Percentiles rank a stretch among this genome's conserved stretches.
These are phyloP conservation scores for Neltuma alba DNA, from an alignment of 306 rosid species.

Conservation along the genomic window DNA sequence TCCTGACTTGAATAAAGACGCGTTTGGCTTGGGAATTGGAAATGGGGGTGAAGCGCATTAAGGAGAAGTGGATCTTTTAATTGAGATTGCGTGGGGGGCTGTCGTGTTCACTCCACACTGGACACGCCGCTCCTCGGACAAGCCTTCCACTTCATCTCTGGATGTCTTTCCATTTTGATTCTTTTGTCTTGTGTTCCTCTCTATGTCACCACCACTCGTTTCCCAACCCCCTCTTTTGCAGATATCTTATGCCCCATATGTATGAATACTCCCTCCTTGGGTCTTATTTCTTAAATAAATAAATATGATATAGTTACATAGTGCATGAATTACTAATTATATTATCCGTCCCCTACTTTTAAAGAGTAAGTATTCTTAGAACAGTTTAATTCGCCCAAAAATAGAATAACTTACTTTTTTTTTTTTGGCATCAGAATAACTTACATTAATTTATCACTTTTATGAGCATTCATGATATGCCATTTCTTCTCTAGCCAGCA, in stretches of 20 bases:
- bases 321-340: no score
- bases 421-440: no score
- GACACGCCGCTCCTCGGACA: not conserved
- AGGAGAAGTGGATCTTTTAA: not conserved
- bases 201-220: not conserved
- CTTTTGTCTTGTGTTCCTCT: not conserved
- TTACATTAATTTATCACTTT: not conserved
- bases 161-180: not conserved
- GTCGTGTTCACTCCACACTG: not conserved
- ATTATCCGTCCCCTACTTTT: not conserved
- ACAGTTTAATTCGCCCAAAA: not conserved
- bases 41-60: not conserved
- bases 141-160: not conserved
- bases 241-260: no score
- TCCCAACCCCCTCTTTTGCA: no score
- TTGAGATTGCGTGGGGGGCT: not conserved
- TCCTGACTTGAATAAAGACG: no score
- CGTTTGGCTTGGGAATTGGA: slow-evolving; percentile 51
- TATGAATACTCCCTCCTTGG: no score
- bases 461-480: not conserved
- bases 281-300: no score
- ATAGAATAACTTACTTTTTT: not conserved
- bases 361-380: not conserved
- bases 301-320: no score
- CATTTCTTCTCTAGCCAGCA: no score